Conservation (phyloP, 2,329 filamentous ascomycete species). For the Apiospora koreana region DNA sequence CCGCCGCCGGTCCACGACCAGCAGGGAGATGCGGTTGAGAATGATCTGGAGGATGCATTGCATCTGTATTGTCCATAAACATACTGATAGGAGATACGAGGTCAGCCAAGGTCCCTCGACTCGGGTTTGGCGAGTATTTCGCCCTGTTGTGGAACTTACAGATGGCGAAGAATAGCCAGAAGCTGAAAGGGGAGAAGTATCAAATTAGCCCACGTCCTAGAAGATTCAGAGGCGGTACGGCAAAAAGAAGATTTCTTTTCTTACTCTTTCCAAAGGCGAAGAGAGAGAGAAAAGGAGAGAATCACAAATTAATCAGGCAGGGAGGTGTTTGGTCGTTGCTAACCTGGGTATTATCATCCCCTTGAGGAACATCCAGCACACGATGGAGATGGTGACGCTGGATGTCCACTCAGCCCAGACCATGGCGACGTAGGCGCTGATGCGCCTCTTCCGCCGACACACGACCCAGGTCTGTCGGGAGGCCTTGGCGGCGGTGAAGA, state of each 20-base stretch:
- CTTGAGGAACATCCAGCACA: conserved; percentile 29
- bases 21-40: conserved; percentile 51
- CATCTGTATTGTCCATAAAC: conserved; percentile 31
- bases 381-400: conserved; percentile 29
- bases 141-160: not conserved
- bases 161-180: conserved; percentile 15
- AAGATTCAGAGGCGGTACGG: not conserved
- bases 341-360: conserved; percentile 12
- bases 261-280: not conserved
- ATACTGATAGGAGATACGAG: not conserved
- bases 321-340: not conserved
- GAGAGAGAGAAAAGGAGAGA: no score
- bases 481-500: conserved; percentile 29
- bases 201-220: not conserved
- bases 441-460: conserved; percentile 24
- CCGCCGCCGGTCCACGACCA: conserved; percentile 41
- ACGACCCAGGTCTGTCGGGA: conserved; percentile 30
- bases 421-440: conserved; percentile 34
- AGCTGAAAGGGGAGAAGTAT: not conserved
- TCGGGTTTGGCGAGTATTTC: not conserved
- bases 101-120: not conserved
- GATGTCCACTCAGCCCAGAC: conserved; percentile 35
- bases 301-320: no score
- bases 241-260: not conserved
- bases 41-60: conserved; percentile 56